Evolutionary conservation across 805 yeast species (phyloP).

Genomic region (Candida vaughaniae): DNA sequence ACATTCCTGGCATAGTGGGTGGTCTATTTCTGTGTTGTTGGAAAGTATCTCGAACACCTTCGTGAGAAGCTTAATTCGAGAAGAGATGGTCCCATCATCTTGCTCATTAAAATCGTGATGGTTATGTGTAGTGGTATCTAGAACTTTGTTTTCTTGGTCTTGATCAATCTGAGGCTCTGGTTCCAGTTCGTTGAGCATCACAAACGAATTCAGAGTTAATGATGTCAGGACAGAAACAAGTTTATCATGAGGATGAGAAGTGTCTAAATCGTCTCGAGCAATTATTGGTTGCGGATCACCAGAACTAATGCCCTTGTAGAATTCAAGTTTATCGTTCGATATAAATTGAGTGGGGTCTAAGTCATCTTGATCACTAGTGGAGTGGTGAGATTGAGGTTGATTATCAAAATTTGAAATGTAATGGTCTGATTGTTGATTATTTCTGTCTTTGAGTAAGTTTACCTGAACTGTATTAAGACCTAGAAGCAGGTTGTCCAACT

Average conservation of each 20-base stretch:
- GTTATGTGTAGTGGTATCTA: conserved; percentile 3
- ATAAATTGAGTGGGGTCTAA: conserved; percentile 33
- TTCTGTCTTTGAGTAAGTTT: conserved; percentile 46
- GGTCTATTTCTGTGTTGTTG: conserved; percentile 66
- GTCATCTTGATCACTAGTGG: conserved; percentile 13
- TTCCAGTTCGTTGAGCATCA: conserved; percentile 21
- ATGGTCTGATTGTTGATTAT: conserved; percentile 9
- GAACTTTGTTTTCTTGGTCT: conserved; percentile 1
- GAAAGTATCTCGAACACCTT: conserved; percentile 73
- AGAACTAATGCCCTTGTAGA: conserved; percentile 28
- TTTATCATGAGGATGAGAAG: conserved; percentile 22
- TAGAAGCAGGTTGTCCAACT: conserved; percentile 53
- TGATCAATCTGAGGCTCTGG: conserved; percentile 17
- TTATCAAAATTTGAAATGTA: not conserved
- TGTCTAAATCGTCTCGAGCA: conserved; percentile 23
- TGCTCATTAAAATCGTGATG: conserved; percentile 11
- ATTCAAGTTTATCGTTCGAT: conserved; percentile 37
- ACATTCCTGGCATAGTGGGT: conserved; percentile 87
- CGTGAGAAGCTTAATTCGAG: conserved; percentile 52
- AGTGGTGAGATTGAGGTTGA: not conserved
- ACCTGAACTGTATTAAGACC: conserved; percentile 56
- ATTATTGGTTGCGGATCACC: conserved; percentile 21
- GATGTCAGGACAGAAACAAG: conserved; percentile 15
- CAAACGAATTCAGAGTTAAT: conserved; percentile 19
- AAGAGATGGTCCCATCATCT: conserved; percentile 32